Base-by-base conservation (phyloP, 495 filamentous ascomycete species). In the Lepraria neglecta region DNA sequence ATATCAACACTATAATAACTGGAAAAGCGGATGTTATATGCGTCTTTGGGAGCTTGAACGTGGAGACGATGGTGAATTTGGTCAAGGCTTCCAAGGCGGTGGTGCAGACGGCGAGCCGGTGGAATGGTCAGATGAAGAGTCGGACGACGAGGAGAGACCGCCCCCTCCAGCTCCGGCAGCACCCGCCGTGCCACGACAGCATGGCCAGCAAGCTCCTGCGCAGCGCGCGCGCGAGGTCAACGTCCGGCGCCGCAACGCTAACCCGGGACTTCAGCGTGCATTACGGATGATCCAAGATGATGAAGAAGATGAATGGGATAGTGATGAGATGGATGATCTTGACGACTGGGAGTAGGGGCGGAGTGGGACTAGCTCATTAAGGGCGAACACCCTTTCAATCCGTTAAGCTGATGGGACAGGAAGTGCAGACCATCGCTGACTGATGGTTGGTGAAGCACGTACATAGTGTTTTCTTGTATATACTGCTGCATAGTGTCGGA, bases 11-110 rank as follows among this genome's bases (percentile, higher is more conserved):
- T 98, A 90, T 76, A 97, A 96, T 67, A 82, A 83, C 3, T 65
- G 69, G 44, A 75, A 79, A 0, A 87, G 76, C 30, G 65, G 68
- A 7, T 97, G 94, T 70, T 96, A 84, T 67, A 87, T 87, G 79
- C 83, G 89, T 5, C 77, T 98, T 3, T 96, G 90, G 91, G 92
- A 96, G 68, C 68, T 96, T 58, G 91, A 92, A 74, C 81, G 79
- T 27, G 91, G 91, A 0, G 92, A 96, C 69, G 88, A 88, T 7
- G 81, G 78, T 9, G 77, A 84, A 50, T 79, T 79, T 51, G 81
- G 76, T 2, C 67, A 72, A n/a, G 80, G 69, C 0, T 85, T 80
- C 63, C 82, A 68, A 15, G 83, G 81, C 6, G 77, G 73, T 31
- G 48, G 35, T 38, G 35, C 35, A 38, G 35, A 2, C 7, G 35